Evolutionary conservation across 2,329 filamentous ascomycete genomes (phyloP), one percentile per base, ranked within the genome.

Genomic region (Neonectria neomacrospora): DNA sequence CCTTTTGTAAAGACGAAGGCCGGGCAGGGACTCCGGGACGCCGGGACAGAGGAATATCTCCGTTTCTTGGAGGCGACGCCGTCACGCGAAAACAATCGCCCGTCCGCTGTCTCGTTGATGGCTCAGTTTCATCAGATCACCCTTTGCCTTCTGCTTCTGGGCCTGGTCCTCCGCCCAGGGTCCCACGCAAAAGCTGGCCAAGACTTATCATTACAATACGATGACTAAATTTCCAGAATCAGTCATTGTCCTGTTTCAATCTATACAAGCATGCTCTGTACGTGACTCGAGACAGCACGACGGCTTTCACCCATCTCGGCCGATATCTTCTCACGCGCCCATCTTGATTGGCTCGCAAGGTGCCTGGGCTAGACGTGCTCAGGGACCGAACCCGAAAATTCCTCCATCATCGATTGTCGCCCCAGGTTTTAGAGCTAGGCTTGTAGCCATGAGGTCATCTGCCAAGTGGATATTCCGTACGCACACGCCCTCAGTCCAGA

Each of bases 371-470:
- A 26, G 30, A 63, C 52, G 45, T 45, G 45, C 47, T 50, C 54
- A 58, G 54, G 51, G 28, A 48, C 52, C 47, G 34, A 54, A 54
- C 58, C 58, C 57, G 48, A 63, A 45, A 56, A 62, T 57, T 18
- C 48, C 28, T 44, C 41, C 53, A 53, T 57, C 50, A 47, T 39
- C 50, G 58, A 45, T 68, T 58, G 57, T 67, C 53, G 58, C 64
- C 67, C 67, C 69, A 65, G 67, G 54, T 67, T 73, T 70, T 69
- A 66, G 58, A 67, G 58, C 67, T 62, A 65, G 58, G 50, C 52
- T 61, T 45, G 39, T 23, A 41, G 56, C 54, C 57, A 73, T 73
- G 71, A 71, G 67, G 67, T 73, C 70, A 73, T 71, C 22, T 28
- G 32, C 61, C 57, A 63, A 67, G 61, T 50, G 45, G 58, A 58